phyloP scores from a whole-genome alignment of 2,329 filamentous ascomycete species.

The Colletotrichum sp. region DNA sequence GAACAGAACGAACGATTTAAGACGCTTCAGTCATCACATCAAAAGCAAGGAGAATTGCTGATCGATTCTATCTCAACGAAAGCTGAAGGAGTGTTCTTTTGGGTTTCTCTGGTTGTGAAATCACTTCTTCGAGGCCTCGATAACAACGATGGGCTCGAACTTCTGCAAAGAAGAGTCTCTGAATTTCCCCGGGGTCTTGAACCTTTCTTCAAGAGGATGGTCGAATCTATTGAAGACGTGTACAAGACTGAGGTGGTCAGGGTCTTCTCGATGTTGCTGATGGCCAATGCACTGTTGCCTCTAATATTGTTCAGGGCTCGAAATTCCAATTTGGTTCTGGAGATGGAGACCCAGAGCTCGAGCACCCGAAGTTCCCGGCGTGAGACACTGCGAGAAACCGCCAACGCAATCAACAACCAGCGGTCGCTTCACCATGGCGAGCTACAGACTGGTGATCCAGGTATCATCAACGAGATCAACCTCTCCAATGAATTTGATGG shows the following conservation, averaged over 20 bases:
- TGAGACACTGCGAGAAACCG: too few relatives aligned
- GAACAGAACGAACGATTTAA: neutral
- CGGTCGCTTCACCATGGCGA: too few relatives aligned
- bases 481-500: too few relatives aligned
- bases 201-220: neutral
- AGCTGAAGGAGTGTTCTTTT: neutral
- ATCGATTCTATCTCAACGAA: neutral
- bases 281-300: neutral
- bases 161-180: neutral
- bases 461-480: too few relatives aligned
- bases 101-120: neutral
- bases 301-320: neutral
- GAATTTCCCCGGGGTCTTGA: neutral
- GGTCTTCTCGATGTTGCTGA: neutral
- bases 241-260: neutral
- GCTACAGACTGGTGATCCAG: too few relatives aligned
- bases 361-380: too few relatives aligned
- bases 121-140: neutral
- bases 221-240: neutral
- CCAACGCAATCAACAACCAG: too few relatives aligned
- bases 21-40: neutral
- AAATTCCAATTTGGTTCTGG: too few relatives aligned
- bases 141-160: neutral
- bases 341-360: too few relatives aligned
- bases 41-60: fast-evolving